phyloP scores from a whole-genome alignment of 164 flowering plant genomes.

The Stephania japonica region DNA sequence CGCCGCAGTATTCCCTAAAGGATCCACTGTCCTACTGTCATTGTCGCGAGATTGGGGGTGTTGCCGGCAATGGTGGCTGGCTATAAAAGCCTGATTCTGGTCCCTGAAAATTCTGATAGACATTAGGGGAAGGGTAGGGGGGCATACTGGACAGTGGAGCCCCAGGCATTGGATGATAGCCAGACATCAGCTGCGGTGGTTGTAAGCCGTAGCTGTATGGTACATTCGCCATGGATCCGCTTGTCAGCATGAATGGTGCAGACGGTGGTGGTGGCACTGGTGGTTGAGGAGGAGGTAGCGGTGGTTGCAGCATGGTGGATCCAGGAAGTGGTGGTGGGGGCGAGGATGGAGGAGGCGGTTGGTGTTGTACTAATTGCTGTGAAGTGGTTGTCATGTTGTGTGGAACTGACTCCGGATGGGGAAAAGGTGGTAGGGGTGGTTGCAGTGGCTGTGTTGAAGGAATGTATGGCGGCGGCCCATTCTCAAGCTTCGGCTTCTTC shows the following conservation, averaged over 20 bases:
- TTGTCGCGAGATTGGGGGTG: constrained; percentile 60
- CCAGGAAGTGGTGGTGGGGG: constrained; percentile 29
- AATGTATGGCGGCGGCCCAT: constrained; percentile 32
- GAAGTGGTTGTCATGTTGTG: constrained; percentile 23
- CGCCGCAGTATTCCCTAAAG: background rate
- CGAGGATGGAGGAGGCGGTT: constrained; percentile 52
- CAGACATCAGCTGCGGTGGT: constrained; percentile 36
- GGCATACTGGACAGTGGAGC: constrained; percentile 35
- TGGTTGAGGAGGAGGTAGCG: constrained; percentile 42
- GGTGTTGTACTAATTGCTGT: constrained; percentile 26
- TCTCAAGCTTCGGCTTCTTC: constrained; percentile 65
- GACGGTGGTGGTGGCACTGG: constrained; percentile 43
- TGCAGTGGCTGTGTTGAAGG: constrained; percentile 43
- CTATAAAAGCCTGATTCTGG: constrained; percentile 56
- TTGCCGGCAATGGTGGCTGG: constrained; percentile 58
- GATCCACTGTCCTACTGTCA: constrained; percentile 36
- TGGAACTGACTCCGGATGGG: constrained; percentile 40
- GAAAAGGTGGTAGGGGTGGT: constrained; percentile 33
- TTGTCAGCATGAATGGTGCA: constrained; percentile 46
- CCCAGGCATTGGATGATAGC: constrained; percentile 37
- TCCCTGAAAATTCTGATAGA: constrained; percentile 52
- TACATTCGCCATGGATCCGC: constrained; percentile 38
- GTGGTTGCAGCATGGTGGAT: constrained; percentile 23
- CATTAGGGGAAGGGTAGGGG: constrained; percentile 37
- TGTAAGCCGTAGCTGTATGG: constrained; percentile 45